Evolutionary conservation across 2,329 filamentous ascomycete species (phyloP).

Genomic region (Colletotrichum magnum): DNA sequence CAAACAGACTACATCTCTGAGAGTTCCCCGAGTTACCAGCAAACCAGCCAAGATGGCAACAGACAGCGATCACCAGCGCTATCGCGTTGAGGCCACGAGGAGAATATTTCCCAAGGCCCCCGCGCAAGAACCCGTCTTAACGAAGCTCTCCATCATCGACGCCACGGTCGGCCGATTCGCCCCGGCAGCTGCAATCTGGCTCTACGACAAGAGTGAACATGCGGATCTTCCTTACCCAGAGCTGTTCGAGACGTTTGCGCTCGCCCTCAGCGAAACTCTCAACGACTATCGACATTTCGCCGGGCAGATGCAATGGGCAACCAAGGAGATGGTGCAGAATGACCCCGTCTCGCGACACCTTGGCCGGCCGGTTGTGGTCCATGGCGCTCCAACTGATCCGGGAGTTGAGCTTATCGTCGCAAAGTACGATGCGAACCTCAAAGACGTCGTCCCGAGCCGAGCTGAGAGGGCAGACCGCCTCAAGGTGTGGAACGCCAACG

Average conservation of each 20-base stretch:
- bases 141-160: conserved; percentile 57
- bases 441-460: conserved; percentile 49
- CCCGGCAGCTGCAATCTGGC: conserved; percentile 59
- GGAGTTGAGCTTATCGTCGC: conserved; percentile 57
- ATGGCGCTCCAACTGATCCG: conserved; percentile 54
- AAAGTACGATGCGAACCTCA: conserved; percentile 46
- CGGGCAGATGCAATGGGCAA: conserved; percentile 56
- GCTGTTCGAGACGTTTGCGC: not conserved
- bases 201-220: conserved; percentile 51
- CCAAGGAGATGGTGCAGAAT: conserved; percentile 42
- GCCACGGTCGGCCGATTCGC: conserved; percentile 57
- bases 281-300: conserved; percentile 58
- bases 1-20: too few species aligned
- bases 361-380: conserved; percentile 53
- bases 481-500: conserved; percentile 52
- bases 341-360: conserved; percentile 47
- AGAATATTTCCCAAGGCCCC: conserved; percentile 17
- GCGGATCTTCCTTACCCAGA: conserved; percentile 21
- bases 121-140: not conserved
- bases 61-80: not conserved
- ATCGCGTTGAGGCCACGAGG: not conserved
- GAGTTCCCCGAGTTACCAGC: too few species aligned
- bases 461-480: conserved; percentile 14
- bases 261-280: conserved; percentile 52
- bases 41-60: too few species aligned